Conservation (phyloP, 495 filamentous ascomycete genomes). For the Lineolata rhizophorae region DNA sequence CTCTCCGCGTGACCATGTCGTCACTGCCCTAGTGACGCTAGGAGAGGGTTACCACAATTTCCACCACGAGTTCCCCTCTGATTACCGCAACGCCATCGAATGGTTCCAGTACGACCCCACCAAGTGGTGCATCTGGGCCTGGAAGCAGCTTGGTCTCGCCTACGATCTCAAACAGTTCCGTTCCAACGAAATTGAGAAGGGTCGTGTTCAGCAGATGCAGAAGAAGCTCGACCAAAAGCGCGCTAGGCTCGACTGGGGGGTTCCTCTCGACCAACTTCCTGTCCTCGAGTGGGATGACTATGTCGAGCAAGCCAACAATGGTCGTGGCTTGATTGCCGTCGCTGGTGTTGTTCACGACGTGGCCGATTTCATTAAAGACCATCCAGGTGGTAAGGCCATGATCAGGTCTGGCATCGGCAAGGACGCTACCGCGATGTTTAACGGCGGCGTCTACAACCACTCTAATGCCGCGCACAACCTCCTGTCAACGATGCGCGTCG, state of each 20-base stretch:
- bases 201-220: constrained; percentile 86
- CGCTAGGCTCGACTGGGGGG: constrained; percentile 79
- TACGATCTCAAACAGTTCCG: constrained; percentile 96
- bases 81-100: constrained; percentile 95
- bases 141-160: constrained; percentile 85
- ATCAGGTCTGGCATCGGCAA: constrained; percentile 87
- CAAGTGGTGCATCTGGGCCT: constrained; percentile 90
- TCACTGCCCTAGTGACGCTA: constrained; percentile 87
- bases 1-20: constrained; percentile 86
- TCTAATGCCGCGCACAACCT: constrained; percentile 96
- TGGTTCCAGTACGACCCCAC: constrained; percentile 99
- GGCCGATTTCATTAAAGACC: constrained; percentile 82
- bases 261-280: constrained; percentile 78
- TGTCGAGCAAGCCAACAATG: constrained; percentile 67
- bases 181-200: constrained; percentile 97
- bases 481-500: constrained; percentile 86
- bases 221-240: constrained; percentile 99
- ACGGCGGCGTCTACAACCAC: constrained; percentile 96
- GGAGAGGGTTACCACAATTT: constrained; percentile 99
- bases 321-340: constrained; percentile 67
- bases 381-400: constrained; percentile 91
- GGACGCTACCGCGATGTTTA: constrained; percentile 97
- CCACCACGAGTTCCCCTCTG: constrained; percentile 98
- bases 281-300: constrained; percentile 94
- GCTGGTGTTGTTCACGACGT: constrained; percentile 96